Percentiles rank a stretch among this genome's conserved stretches.
phyloP scores from a whole-genome alignment of 805 yeast species.

The Osmozyma mogii region DNA sequence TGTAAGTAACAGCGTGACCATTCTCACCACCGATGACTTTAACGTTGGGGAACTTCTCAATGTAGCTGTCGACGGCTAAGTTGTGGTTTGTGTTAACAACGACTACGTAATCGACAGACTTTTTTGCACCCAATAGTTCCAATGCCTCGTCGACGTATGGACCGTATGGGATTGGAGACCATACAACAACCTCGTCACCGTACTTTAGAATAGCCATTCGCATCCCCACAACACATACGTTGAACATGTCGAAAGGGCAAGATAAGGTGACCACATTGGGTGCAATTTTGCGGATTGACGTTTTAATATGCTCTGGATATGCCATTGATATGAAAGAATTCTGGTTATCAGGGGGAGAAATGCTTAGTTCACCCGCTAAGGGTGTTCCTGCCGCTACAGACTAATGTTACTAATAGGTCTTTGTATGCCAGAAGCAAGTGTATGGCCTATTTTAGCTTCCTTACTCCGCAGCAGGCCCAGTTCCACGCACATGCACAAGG shows the following conservation, averaged over 20 bases:
- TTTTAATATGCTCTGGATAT: constrained; percentile 2
- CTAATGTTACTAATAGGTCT: no score
- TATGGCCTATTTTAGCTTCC: no score
- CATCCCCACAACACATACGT: no score
- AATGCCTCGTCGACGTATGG: constrained; percentile 35
- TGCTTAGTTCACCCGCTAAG: no score
- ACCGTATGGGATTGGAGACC: constrained; percentile 53
- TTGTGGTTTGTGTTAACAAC: constrained; percentile 62
- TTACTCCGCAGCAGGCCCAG: no score
- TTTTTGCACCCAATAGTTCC: constrained; percentile 19
- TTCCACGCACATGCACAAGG: no score
- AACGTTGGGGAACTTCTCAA: constrained; percentile 40
- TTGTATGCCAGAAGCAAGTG: no score
- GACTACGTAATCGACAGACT: constrained; percentile 43
- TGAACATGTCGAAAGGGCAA: constrained; percentile 3
- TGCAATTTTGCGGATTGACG: constrained; percentile 3
- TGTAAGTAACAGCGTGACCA: constrained; percentile 32
- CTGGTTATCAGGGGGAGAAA: no score
- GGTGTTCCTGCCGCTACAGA: no score
- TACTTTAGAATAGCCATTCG: constrained; percentile 34
- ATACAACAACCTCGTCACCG: constrained; percentile 31
- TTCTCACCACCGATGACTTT: constrained; percentile 48
- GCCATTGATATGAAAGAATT: no score
- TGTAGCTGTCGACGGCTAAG: constrained; percentile 49
- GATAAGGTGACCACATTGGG: constrained; percentile 4